Percentiles rank a stretch among this genome's conserved stretches.
These are phyloP conservation scores for Tieghemiomyces parasiticus DNA, from an alignment of 192 early-diverging fungal species.

Conservation along the genomic window DNA sequence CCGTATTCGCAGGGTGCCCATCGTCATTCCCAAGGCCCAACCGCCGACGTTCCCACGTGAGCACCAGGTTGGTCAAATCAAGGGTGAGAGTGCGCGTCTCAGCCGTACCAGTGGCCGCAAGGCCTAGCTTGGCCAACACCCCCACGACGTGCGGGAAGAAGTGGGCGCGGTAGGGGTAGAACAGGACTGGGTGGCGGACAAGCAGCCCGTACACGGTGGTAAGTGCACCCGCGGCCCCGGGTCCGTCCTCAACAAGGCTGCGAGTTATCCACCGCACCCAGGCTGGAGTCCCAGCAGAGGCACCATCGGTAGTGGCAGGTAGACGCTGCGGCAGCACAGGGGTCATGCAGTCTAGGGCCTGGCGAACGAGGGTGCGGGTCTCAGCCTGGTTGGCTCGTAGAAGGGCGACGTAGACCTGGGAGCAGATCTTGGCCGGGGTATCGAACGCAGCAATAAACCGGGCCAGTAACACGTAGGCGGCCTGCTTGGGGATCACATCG, in stretches of 20 bases:
- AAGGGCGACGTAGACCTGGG: constrained; percentile 75
- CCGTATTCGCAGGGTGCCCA: not conserved
- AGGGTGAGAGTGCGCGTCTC: constrained; percentile 77
- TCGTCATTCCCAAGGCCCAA: constrained; percentile 14
- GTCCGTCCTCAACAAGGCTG: constrained; percentile 86
- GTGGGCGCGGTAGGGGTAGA: constrained; percentile 76
- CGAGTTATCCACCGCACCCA: constrained; percentile 83
- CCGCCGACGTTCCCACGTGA: constrained; percentile 74
- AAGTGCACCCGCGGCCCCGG: constrained; percentile 73
- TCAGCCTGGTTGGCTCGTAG: constrained; percentile 84
- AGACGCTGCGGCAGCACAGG: constrained; percentile 81
- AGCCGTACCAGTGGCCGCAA: constrained; percentile 66
- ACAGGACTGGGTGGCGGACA: constrained; percentile 74
- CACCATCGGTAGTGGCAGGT: constrained; percentile 23
- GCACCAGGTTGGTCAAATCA: constrained; percentile 79
- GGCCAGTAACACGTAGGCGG: constrained; percentile 85
- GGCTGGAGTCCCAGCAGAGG: constrained; percentile 31
- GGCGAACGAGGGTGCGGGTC: constrained; percentile 70
- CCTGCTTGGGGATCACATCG: constrained; percentile 89
- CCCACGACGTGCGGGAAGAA: constrained; percentile 84
- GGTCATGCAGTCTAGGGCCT: constrained; percentile 85
- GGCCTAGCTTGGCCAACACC: constrained; percentile 71
- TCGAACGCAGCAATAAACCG: constrained; percentile 89
- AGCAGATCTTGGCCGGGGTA: constrained; percentile 74
- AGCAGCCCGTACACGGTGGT: constrained; percentile 86